These are phyloP conservation scores for Fusarium metavorans DNA, from an alignment of 2,329 filamentous ascomycete species.

Conservation along the genomic window DNA sequence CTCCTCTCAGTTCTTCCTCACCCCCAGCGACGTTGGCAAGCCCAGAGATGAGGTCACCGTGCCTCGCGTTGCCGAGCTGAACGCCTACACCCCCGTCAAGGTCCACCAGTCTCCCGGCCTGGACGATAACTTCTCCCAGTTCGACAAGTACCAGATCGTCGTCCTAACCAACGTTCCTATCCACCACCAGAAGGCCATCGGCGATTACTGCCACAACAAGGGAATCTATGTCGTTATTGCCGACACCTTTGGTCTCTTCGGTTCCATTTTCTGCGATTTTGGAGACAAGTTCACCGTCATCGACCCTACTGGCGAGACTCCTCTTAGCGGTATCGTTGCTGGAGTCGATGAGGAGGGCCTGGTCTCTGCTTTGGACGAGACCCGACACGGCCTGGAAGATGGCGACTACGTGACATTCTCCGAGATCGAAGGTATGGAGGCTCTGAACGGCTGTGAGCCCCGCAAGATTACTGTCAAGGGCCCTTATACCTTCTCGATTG, in stretches of 20 bases:
- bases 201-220: constrained; percentile 94
- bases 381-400: constrained; percentile 93
- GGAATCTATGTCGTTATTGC: constrained; percentile 90
- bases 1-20: constrained; percentile 97
- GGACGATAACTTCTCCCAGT: constrained; percentile 79
- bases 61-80: constrained; percentile 91
- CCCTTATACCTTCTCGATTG: constrained; percentile 97
- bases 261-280: constrained; percentile 97
- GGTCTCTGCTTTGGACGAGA: constrained; percentile 94
- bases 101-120: constrained; percentile 77
- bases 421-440: constrained; percentile 93
- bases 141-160: constrained; percentile 92
- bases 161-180: constrained; percentile 89
- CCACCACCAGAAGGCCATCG: constrained; percentile 83
- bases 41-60: constrained; percentile 88
- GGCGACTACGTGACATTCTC: constrained; percentile 96
- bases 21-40: constrained; percentile 88
- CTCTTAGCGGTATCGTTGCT: constrained; percentile 88
- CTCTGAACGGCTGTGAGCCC: constrained; percentile 83
- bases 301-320: constrained; percentile 91
- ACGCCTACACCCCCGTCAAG: constrained; percentile 92
- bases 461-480: constrained; percentile 94
- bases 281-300: constrained; percentile 92
- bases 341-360: constrained; percentile 89
- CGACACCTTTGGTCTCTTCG: constrained; percentile 94